Conservation (phyloP, 371 early-diverging fungal species). For the Paraphysoderma sedebokerense region DNA sequence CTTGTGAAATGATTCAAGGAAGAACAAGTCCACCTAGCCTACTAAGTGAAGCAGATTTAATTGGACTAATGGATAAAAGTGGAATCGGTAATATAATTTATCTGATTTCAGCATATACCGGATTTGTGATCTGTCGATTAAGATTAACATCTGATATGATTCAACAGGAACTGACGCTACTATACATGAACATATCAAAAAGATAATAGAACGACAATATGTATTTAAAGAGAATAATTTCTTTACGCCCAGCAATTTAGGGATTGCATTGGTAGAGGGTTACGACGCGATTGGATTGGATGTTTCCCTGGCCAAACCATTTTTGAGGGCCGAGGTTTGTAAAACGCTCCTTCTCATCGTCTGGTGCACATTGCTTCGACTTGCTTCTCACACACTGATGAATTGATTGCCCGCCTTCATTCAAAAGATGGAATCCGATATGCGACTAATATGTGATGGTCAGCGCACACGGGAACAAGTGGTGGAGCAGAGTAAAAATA, state of each 20-base stretch:
- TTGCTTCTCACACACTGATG: background rate
- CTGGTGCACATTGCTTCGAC: background rate
- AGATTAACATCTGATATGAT: too few relatives aligned
- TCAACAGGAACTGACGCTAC: slow-evolving; percentile 98
- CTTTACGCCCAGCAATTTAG: slow-evolving; percentile 77
- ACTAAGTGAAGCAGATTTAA: slow-evolving; percentile 88
- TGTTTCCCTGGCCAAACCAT: slow-evolving; percentile 66
- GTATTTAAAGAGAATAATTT: slow-evolving; percentile 45
- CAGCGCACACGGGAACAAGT: slow-evolving; percentile 33
- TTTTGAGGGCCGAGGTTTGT: slow-evolving; percentile 51
- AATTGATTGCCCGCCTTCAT: background rate
- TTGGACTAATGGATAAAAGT: slow-evolving; percentile 91
- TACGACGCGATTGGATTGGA: slow-evolving; percentile 79
- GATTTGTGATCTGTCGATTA: background rate
- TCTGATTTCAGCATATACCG: background rate
- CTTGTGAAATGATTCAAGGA: slow-evolving; percentile 44
- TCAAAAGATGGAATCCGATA: slow-evolving; percentile 44
- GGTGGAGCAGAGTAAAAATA: slow-evolving; percentile 26
- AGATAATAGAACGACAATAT: slow-evolving; percentile 83
- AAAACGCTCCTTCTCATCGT: slow-evolving; percentile 1
- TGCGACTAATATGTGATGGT: slow-evolving; percentile 52
- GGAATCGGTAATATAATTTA: slow-evolving; percentile 60
- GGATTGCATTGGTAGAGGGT: slow-evolving; percentile 80
- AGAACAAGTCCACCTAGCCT: slow-evolving; percentile 63
- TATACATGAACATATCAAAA: slow-evolving; percentile 97